A percentile compares a stretch with the other conserved stretches of the same genome.
These are phyloP conservation scores for Aaosphaeria arxii DNA, from an alignment of 2,329 filamentous ascomycete species.

Conservation along the genomic window DNA sequence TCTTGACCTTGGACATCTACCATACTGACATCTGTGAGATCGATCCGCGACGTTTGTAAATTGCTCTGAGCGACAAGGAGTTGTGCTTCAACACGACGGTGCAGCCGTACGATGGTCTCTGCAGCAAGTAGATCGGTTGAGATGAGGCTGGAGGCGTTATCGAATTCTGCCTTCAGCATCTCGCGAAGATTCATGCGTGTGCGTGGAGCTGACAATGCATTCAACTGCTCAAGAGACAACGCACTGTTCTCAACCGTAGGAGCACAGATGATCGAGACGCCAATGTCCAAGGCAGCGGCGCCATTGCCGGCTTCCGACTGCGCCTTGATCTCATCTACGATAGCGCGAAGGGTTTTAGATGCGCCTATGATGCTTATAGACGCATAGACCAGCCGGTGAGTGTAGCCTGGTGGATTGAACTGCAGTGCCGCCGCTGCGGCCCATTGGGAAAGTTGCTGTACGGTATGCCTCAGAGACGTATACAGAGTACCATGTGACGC, in stretches of 20 bases:
- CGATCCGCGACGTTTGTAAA: constrained; percentile 23
- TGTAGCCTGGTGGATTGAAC: constrained; percentile 62
- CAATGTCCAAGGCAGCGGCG: constrained; percentile 65
- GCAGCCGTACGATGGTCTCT: constrained; percentile 61
- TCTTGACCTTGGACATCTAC: constrained; percentile 23
- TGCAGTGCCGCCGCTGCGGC: constrained; percentile 50
- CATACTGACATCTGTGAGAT: constrained; percentile 25
- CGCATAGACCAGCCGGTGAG: constrained; percentile 66
- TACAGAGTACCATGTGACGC: constrained; percentile 56
- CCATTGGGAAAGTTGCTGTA: constrained; percentile 67
- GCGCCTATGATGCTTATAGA: constrained; percentile 62
- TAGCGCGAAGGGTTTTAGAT: constrained; percentile 56
- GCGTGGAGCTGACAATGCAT: constrained; percentile 20
- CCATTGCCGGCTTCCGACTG: constrained; percentile 60
- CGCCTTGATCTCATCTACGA: constrained; percentile 66
- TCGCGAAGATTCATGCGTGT: constrained; percentile 57
- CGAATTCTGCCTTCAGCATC: constrained; percentile 57
- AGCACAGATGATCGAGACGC: constrained; percentile 66
- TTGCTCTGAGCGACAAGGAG: constrained; percentile 38
- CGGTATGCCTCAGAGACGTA: constrained; percentile 57
- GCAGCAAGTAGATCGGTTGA: constrained; percentile 57
- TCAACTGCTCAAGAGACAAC: constrained; percentile 31
- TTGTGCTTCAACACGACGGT: constrained; percentile 65
- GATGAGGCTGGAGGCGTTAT: constrained; percentile 56
- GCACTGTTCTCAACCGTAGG: constrained; percentile 47